Evolutionary conservation across 768 basidiomycete species (phyloP).

Genomic region (Chalciporus sphaerocephalus): DNA sequence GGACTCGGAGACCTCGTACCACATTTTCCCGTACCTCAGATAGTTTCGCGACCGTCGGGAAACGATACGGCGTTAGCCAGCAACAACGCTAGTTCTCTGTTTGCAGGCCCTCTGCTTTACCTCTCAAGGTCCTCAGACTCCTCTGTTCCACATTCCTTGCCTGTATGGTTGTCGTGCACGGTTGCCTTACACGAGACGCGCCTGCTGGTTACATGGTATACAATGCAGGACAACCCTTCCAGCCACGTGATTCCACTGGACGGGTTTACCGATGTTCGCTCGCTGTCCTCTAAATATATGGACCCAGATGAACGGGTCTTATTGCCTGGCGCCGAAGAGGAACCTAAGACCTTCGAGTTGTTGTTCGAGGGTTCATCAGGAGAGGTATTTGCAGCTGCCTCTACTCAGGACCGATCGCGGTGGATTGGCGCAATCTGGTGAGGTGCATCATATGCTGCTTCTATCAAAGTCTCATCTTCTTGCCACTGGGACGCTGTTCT

Average conservation of each 20-base stretch:
- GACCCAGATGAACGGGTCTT: constrained; percentile 40
- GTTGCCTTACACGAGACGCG: constrained; percentile 35
- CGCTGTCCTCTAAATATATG: constrained; percentile 43
- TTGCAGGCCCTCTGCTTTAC: constrained; percentile 41
- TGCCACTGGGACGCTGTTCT: constrained; percentile 55
- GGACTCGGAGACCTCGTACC: not conserved
- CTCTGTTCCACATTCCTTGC: constrained; percentile 24
- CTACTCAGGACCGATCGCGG: constrained; percentile 58
- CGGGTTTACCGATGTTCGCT: constrained; percentile 61
- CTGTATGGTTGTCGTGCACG: constrained; percentile 50
- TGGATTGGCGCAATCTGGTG: constrained; percentile 79
- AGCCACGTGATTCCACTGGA: constrained; percentile 46
- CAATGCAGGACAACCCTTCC: constrained; percentile 36
- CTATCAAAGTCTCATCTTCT: not conserved
- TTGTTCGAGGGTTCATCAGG: constrained; percentile 46
- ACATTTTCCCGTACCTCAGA: not conserved
- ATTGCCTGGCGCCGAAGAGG: constrained; percentile 40
- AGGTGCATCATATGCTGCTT: constrained; percentile 9
- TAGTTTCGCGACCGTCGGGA: not conserved
- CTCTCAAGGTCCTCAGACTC: constrained; percentile 35
- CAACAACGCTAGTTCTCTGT: not conserved
- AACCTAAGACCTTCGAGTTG: constrained; percentile 61
- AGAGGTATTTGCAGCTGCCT: constrained; percentile 60
- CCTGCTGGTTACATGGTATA: constrained; percentile 48
- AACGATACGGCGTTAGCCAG: not conserved